A percentile compares a stretch with the other conserved stretches of the same genome.
Conservation (phyloP, 257 asterid species). For the Solanum corneliomulleri region DNA sequence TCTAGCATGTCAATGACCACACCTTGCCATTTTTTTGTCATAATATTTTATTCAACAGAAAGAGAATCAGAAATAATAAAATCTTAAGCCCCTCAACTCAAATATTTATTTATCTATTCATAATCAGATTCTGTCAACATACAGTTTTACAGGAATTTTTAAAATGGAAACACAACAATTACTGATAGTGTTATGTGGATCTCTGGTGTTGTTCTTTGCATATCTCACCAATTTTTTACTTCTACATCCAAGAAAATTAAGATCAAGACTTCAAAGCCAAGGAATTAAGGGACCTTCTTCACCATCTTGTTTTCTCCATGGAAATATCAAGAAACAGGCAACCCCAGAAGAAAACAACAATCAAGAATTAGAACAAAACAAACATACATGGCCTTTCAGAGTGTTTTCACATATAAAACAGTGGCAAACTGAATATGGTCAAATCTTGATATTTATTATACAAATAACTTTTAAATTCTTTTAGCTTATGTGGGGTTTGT, state of each 20-base stretch:
- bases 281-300: constrained; percentile 50
- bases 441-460: neutral
- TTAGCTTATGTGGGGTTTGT: neutral
- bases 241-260: constrained; percentile 27
- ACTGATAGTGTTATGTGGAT: constrained; percentile 15
- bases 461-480: neutral
- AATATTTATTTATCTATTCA: neutral
- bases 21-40: neutral
- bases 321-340: constrained; percentile 30
- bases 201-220: constrained; percentile 4
- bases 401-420: constrained; percentile 47
- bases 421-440: constrained; percentile 50
- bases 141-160: neutral
- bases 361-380: neutral
- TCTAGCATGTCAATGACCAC: neutral
- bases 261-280: constrained; percentile 38
- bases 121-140: neutral
- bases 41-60: neutral
- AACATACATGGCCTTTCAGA: constrained; percentile 35
- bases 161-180: constrained; percentile 6
- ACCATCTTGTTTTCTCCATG: constrained; percentile 35
- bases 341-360: neutral
- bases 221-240: constrained; percentile 7
- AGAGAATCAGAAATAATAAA: neutral
- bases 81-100: neutral